Conservation (phyloP, 306 rosid species). For the Quercus rubra region DNA sequence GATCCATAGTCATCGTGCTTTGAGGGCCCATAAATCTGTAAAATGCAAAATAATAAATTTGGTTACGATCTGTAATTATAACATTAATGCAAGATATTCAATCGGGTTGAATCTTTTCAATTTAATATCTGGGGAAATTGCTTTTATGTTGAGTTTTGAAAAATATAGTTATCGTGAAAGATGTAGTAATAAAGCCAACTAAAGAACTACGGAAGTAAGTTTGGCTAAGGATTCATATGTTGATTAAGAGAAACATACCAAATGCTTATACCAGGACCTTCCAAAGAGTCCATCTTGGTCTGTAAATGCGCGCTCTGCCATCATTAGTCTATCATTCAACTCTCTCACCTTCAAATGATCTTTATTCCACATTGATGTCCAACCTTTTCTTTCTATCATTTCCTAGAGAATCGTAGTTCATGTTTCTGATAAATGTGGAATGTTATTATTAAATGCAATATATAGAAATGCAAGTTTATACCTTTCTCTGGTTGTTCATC, state of each 20-base stretch:
- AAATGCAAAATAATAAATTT: neutral
- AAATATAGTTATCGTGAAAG: neutral
- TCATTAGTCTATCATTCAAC: slow-evolving; percentile 64
- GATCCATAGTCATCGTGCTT: slow-evolving; percentile 60
- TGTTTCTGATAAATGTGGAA: neutral
- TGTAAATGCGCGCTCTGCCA: slow-evolving; percentile 74
- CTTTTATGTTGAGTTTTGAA: neutral
- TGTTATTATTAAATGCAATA: neutral
- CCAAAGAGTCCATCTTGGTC: slow-evolving; percentile 64
- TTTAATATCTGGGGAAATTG: neutral
- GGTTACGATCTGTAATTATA: neutral
- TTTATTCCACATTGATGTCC: slow-evolving; percentile 41
- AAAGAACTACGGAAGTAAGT: neutral
- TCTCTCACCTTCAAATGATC: slow-evolving; percentile 49
- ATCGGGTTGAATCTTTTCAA: neutral
- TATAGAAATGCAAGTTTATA: slow-evolving; percentile 14
- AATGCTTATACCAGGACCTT: slow-evolving; percentile 71
- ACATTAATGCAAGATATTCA: neutral
- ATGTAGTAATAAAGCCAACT: neutral
- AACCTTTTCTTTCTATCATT: slow-evolving; percentile 38
- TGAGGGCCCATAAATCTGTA: slow-evolving; percentile 63
- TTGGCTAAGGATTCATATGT: neutral
- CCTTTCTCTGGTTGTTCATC: slow-evolving; percentile 51
- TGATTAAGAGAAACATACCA: slow-evolving; percentile 39
- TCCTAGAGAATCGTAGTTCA: slow-evolving; percentile 34